A percentile compares a stretch with the other conserved stretches of the same genome.
Conservation (phyloP, 2,329 filamentous ascomycete genomes). For the Epichloe festucae region DNA sequence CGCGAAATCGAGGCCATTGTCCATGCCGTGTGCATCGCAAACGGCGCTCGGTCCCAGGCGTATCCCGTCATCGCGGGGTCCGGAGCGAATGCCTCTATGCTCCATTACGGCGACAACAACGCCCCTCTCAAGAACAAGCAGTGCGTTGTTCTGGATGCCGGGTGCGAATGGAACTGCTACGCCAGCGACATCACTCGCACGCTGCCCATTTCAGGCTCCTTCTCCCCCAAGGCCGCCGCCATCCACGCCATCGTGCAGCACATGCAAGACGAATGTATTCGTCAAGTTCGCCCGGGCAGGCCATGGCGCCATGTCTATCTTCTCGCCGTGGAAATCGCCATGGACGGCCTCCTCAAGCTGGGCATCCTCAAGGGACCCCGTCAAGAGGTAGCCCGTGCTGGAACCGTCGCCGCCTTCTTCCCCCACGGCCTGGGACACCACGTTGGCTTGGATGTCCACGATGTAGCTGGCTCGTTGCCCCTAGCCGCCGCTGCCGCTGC, state of each 20-base stretch:
- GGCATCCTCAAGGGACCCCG: conserved; percentile 57
- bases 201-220: conserved; percentile 60
- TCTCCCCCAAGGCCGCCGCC: conserved; percentile 52
- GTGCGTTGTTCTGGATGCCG: conserved; percentile 75
- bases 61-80: conserved; percentile 84
- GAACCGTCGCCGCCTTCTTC: conserved; percentile 49
- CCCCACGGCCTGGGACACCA: conserved; percentile 52
- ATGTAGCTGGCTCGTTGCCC: conserved; percentile 30
- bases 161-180: conserved; percentile 74
- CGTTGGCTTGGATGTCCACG: conserved; percentile 52
- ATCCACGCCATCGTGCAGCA: conserved; percentile 67
- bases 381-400: conserved; percentile 38
- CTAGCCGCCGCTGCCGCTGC: conserved; percentile 18
- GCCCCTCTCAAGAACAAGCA: conserved; percentile 55
- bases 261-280: conserved; percentile 71
- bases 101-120: conserved; percentile 81
- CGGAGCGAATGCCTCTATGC: conserved; percentile 66
- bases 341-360: conserved; percentile 54
- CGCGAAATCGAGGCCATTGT: conserved; percentile 74
- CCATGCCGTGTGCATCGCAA: conserved; percentile 55
- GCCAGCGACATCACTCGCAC: conserved; percentile 85
- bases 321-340: conserved; percentile 58
- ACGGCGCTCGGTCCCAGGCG: conserved; percentile 63
- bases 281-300: conserved; percentile 53
- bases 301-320: conserved; percentile 61